Evolutionary conservation across 23 red algal species (phyloP), one percentile per base, ranked within the genome.

Genomic region (Chondrus crispus): DNA sequence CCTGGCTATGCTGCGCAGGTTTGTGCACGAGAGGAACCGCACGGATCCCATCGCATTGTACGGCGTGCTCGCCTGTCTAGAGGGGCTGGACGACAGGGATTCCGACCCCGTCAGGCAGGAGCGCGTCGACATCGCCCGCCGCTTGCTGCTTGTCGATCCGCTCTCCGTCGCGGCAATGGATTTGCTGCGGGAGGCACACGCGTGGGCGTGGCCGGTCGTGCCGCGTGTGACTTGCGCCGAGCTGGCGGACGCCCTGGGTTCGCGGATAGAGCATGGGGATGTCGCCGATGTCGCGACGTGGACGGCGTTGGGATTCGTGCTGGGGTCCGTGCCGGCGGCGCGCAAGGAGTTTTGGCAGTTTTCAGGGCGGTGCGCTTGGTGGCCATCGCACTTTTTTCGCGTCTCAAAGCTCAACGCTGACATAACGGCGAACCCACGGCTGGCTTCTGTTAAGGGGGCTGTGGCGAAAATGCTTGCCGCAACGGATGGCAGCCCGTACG

Each of bases 371-470:
- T 38, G 7, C 39, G 37, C 74, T 30, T 92, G 89, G 89, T 92
- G 89, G 89, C 76, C 89, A 49, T 43, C 62, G 38, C 89, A 92
- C 47, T 92, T 92, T 57, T 92, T 92, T 62, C 89, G 89, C 30
- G 6, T 20, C 2, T 41, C 78, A 5, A 68, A 71, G 48, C 46
- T 82, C 28, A 92, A 92, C 26, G 6, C 64, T 3, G 89, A 92
- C 43, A 28, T 84, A 24, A 46, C 79, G 20, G 68, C 36, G 22
- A 68, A 84, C 30, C 76, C 89, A 40, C 41, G 7, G 1, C 62
- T 92, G 32, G 89, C 79, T 1, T 82, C 89, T 18, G 79, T 74
- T n/a, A 92, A 92, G 62, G 89, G 29, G 3, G 79, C 77, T 10
- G 62, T 92, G 20, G 49, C 71, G 11, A 48, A 60, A 26, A 77